Base-by-base conservation (phyloP, 2,329 filamentous ascomycete species). In the Aspergillus quadrilineatus region DNA sequence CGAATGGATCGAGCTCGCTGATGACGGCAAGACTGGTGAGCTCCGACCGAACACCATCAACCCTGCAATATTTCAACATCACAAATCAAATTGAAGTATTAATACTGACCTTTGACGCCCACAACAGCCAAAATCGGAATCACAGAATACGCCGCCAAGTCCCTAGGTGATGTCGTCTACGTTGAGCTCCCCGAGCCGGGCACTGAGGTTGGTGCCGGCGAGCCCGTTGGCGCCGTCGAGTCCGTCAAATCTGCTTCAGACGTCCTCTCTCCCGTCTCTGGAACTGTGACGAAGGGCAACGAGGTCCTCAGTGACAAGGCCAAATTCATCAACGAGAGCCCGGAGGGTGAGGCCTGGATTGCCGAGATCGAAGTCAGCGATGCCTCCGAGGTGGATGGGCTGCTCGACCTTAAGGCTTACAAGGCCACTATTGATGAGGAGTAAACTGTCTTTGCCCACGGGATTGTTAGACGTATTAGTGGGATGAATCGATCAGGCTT, bases 241-340 rank as follows among this genome's bases (percentile, higher is more conserved):
- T 97, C 92, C 2, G 94, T 99, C 76, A 99, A 99, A 83, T 94
- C 89, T 61, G 94, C 94, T n/a, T 93, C 90, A 62, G 94, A 99
- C 74, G 96, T 99, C 80, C 89, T 96, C 79, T 87, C 91, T 12
- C 94, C 94, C 15, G 84, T 97, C 64, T 79, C 82, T 51, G 93
- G 93, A 71, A 89, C 79, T 65, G 85, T 99, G 59, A 82, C 85
- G 37, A 84, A 88, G 69, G 81, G 87, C 68, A 99, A 99, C 79
- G 70, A 71, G 9, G 71, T 80, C 58, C 83, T 99, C 60, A 89
- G 95, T 75, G 88, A 94, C 75, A 92, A 89, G 80, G 93, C 94
- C 22, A 84, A 84, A 58, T 87, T 84, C 55, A 92, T 99, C 79
- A 99, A 97, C 81, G 83, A 90, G 78, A 88, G 90, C 50, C 89